A percentile compares a stretch with the other conserved stretches of the same genome.
Conservation (phyloP, 2,329 filamentous ascomycete species). For the Colletotrichum zoysiae region DNA sequence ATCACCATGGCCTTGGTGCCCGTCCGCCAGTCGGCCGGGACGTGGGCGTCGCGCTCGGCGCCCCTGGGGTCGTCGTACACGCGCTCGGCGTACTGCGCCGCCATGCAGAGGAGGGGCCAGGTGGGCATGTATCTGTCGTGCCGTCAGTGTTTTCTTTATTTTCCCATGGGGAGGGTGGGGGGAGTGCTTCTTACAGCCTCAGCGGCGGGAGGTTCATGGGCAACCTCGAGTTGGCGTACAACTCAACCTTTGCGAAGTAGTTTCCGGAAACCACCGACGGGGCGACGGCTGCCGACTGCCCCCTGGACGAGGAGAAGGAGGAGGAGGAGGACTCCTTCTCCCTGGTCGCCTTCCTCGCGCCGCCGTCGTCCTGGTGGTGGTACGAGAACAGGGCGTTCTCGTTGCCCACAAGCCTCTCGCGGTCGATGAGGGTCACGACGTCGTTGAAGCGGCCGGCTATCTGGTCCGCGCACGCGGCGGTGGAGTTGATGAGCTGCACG, state of each 20-base stretch:
- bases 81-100: slow-evolving; percentile 80
- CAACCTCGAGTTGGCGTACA: slow-evolving; percentile 82
- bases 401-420: slow-evolving; percentile 65
- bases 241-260: slow-evolving; percentile 78
- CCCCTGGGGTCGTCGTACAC: slow-evolving; percentile 77
- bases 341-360: slow-evolving; percentile 27
- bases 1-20: slow-evolving; percentile 90
- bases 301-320: slow-evolving; percentile 2
- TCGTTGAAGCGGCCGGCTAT: slow-evolving; percentile 74
- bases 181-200: slow-evolving; percentile 66
- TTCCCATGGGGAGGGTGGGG: too few species aligned
- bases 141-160: slow-evolving; percentile 44
- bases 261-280: slow-evolving; percentile 43
- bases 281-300: slow-evolving; percentile 34
- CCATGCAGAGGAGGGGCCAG: slow-evolving; percentile 82
- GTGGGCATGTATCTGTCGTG: slow-evolving; percentile 75
- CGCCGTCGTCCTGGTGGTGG: slow-evolving; percentile 22
- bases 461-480: slow-evolving; percentile 66
- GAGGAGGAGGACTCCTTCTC: not conserved
- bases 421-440: slow-evolving; percentile 79
- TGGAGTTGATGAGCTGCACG: slow-evolving; percentile 60
- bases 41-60: slow-evolving; percentile 74
- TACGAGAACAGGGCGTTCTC: slow-evolving; percentile 67
- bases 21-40: slow-evolving; percentile 77
- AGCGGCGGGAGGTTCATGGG: slow-evolving; percentile 76